Evolutionary conservation across 2,329 filamentous ascomycete species (phyloP).

Genomic region (Exutisphaerella laricina): DNA sequence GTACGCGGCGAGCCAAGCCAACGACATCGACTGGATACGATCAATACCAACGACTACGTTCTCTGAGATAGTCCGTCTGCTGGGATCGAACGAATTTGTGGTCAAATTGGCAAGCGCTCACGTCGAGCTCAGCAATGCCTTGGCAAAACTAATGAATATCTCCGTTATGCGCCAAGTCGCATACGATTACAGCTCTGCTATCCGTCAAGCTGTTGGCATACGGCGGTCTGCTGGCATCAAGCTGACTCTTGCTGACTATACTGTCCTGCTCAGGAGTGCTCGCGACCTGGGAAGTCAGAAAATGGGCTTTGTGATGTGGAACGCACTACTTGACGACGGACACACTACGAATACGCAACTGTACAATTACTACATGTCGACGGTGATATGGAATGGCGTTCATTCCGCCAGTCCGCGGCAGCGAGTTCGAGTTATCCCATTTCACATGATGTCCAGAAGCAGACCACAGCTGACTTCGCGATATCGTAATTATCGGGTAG

Average conservation of each 20-base stretch:
- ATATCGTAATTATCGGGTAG: constrained; percentile 26
- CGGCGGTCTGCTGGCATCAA: constrained; percentile 34
- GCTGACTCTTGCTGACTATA: constrained; percentile 47
- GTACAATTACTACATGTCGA: constrained; percentile 52
- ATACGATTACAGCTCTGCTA: constrained; percentile 35
- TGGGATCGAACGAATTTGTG: constrained; percentile 55
- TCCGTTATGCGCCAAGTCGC: constrained; percentile 37
- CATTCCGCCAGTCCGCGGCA: constrained; percentile 35
- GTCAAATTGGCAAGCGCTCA: constrained; percentile 44
- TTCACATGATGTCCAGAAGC: constrained; percentile 20
- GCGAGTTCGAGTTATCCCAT: constrained; percentile 37
- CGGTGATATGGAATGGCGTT: constrained; percentile 41
- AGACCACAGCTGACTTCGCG: constrained; percentile 6
- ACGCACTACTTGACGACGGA: constrained; percentile 36
- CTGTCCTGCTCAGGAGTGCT: constrained; percentile 49
- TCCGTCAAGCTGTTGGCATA: constrained; percentile 36
- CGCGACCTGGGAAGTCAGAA: constrained; percentile 42
- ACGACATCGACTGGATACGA: constrained; percentile 28
- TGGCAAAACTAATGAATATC: constrained; percentile 41
- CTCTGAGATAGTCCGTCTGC: constrained; percentile 56
- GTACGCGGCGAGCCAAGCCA: constrained; percentile 17
- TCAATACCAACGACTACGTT: constrained; percentile 53
- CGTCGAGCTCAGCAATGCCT: constrained; percentile 45
- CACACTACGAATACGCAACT: constrained; percentile 45
- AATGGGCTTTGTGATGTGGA: constrained; percentile 46